A percentile compares a stretch with the other conserved stretches of the same genome.
These are phyloP conservation scores for Fusarium chlamydosporum DNA, from an alignment of 2,329 filamentous ascomycete species.

Conservation along the genomic window DNA sequence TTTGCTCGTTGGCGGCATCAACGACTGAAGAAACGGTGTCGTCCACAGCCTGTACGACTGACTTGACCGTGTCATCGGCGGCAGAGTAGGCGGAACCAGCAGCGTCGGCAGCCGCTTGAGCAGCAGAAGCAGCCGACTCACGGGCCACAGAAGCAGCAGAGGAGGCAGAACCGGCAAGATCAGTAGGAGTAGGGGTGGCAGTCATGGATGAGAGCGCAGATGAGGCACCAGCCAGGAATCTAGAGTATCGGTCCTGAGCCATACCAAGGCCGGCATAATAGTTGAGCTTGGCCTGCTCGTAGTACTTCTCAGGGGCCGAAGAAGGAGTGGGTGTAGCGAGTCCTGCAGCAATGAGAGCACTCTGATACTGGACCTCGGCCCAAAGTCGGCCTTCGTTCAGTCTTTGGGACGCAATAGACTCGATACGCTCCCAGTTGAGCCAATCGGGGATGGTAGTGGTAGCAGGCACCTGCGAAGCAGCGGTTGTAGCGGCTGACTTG, in stretches of 20 bases:
- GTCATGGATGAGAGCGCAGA: conserved; percentile 73
- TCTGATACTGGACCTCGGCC: conserved; percentile 79
- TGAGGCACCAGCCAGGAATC: conserved; percentile 80
- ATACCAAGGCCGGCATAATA: conserved; percentile 85
- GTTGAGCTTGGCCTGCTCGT: conserved; percentile 72
- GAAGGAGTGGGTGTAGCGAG: conserved; percentile 67
- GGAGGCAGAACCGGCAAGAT: conserved; percentile 63
- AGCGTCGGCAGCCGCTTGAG: conserved; percentile 63
- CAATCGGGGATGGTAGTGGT: conserved; percentile 58
- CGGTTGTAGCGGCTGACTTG: conserved; percentile 66
- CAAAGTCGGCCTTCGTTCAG: conserved; percentile 78
- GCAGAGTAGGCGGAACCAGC: conserved; percentile 63
- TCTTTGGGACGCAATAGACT: conserved; percentile 77
- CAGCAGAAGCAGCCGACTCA: conserved; percentile 62
- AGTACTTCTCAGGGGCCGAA: conserved; percentile 69
- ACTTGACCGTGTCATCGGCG: conserved; percentile 61
- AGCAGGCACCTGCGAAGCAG: conserved; percentile 64
- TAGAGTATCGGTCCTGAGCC: conserved; percentile 83
- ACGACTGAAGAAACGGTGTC: conserved; percentile 58
- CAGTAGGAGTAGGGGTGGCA: conserved; percentile 72
- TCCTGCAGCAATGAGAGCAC: conserved; percentile 75
- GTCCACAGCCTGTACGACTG: conserved; percentile 57
- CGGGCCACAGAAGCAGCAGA: conserved; percentile 66
- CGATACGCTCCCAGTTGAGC: conserved; percentile 64
- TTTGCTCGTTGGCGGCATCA: conserved; percentile 62